A percentile compares a stretch with the other conserved stretches of the same genome.
These are phyloP conservation scores for Biscogniauxia marginata DNA, from an alignment of 2,329 filamentous ascomycete genomes.

Conservation along the genomic window DNA sequence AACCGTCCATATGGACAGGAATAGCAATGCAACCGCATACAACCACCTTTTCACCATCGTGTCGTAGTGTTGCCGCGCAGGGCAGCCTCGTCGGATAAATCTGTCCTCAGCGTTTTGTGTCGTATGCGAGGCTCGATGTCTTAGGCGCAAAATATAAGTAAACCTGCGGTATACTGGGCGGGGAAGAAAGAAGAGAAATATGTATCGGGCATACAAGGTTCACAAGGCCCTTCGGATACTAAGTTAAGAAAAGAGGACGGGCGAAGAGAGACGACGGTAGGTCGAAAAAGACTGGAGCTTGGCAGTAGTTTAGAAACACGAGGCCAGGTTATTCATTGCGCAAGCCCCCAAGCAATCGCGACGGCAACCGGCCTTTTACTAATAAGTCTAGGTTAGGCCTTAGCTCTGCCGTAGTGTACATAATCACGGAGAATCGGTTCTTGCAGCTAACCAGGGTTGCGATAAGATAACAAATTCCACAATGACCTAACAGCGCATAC, in stretches of 20 bases:
- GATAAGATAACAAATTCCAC: conserved; percentile 15
- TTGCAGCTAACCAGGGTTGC: neutral
- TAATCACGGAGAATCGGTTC: conserved; percentile 2
- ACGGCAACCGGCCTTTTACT: no score
- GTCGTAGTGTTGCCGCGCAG: conserved; percentile 23
- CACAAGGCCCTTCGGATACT: neutral
- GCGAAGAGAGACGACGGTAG: neutral
- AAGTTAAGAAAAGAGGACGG: neutral
- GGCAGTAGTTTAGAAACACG: conserved; percentile 1
- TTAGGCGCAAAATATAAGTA: neutral
- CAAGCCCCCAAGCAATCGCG: no score
- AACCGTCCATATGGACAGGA: conserved; percentile 53
- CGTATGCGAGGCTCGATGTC: conserved; percentile 1
- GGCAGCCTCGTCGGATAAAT: conserved; percentile 29
- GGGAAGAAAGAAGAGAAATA: neutral
- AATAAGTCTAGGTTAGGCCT: neutral
- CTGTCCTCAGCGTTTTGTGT: conserved; percentile 18
- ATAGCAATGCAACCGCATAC: conserved; percentile 49
- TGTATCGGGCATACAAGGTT: neutral
- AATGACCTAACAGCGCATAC: no score
- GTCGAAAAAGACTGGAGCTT: neutral
- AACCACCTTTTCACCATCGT: conserved; percentile 55
- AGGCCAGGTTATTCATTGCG: neutral
- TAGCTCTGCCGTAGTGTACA: neutral
- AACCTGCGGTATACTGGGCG: neutral